These are phyloP conservation scores for Leccinellum luteum DNA, from an alignment of 768 basidiomycete species.

Conservation along the genomic window DNA sequence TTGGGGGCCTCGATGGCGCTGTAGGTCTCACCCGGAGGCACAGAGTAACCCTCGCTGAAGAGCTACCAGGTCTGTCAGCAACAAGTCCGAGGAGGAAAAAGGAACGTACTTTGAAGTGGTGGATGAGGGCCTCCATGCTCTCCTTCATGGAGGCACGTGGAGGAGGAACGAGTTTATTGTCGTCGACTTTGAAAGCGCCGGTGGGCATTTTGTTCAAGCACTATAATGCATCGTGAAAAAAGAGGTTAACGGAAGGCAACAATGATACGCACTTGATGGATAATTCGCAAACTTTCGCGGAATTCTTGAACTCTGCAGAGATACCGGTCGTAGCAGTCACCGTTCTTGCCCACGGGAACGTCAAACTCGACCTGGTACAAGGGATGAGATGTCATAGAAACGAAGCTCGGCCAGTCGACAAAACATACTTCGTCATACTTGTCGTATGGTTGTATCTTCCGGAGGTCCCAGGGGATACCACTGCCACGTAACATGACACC, in stretches of 20 bases:
- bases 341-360: conserved; percentile 93
- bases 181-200: conserved; percentile 91
- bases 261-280: conserved; percentile 55
- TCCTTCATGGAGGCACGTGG: conserved; percentile 99
- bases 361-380: conserved; percentile 84
- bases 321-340: conserved; percentile 98
- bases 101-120: conserved; percentile 85
- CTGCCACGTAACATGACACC: conserved; percentile 97
- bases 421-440: conserved; percentile 82
- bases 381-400: neutral
- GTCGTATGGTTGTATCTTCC: conserved; percentile 91
- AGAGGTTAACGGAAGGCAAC: too few species aligned
- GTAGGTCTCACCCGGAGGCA: conserved; percentile 96
- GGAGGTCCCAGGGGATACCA: conserved; percentile 92
- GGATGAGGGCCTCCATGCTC: conserved; percentile 96
- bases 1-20: conserved; percentile 97
- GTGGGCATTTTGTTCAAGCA: conserved; percentile 97
- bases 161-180: conserved; percentile 95
- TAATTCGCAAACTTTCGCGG: conserved; percentile 89
- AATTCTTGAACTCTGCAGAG: conserved; percentile 98
- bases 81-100: neutral
- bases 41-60: conserved; percentile 95
- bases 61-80: conserved; percentile 46
- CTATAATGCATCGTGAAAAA: conserved; percentile 35
- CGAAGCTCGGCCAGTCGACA: neutral